These are phyloP conservation scores for Venturia carpophila DNA, from an alignment of 2,329 filamentous ascomycete species.

Conservation along the genomic window DNA sequence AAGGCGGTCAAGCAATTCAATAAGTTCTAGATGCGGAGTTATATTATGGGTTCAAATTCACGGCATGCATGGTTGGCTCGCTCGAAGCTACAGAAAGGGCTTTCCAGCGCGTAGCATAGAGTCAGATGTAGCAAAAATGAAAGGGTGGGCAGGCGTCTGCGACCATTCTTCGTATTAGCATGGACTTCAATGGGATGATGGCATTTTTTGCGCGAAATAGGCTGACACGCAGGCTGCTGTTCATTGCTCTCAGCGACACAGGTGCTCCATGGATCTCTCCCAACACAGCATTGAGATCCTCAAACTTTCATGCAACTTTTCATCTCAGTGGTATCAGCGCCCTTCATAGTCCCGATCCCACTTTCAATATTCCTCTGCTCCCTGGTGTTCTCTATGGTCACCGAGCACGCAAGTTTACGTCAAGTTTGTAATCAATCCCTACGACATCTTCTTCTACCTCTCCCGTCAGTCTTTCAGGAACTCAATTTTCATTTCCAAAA, in stretches of 20 bases:
- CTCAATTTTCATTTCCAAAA: too few relatives aligned
- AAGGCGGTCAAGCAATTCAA: conserved; percentile 96
- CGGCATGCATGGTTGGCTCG: conserved; percentile 13
- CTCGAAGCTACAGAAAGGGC: background rate
- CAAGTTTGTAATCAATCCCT: too few relatives aligned
- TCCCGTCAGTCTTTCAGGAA: too few relatives aligned
- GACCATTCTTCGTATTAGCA: conserved; percentile 1
- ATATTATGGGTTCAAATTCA: conserved; percentile 12
- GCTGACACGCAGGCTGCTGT: background rate
- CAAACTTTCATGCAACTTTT: too few relatives aligned
- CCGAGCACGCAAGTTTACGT: too few relatives aligned
- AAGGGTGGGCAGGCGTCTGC: conserved; percentile 12
- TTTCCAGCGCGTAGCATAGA: conserved; percentile 9
- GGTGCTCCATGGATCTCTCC: too few relatives aligned
- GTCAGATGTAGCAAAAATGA: conserved; percentile 11
- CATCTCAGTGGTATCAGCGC: too few relatives aligned
- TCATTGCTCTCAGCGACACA: background rate
- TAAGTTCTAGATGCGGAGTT: conserved; percentile 69
- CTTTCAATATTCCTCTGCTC: too few relatives aligned
- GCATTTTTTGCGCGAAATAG: background rate
- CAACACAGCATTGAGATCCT: too few relatives aligned
- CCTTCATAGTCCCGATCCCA: too few relatives aligned
- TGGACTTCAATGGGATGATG: background rate
- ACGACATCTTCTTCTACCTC: too few relatives aligned
- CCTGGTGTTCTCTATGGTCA: too few relatives aligned